These are phyloP conservation scores for Acorus calamus DNA, from an alignment of 106 monocot species.

Conservation along the genomic window DNA sequence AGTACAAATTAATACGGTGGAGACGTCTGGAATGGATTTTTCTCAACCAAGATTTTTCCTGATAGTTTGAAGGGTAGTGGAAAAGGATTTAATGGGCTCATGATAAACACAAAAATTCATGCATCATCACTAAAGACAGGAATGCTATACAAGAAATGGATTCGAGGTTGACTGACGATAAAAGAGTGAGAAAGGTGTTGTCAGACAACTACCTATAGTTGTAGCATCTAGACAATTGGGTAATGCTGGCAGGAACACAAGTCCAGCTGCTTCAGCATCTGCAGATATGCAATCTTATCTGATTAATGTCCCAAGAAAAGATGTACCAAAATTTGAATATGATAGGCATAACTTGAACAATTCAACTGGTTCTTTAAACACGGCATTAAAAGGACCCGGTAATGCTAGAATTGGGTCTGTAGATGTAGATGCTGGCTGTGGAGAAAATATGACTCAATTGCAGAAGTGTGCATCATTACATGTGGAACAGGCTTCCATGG, in stretches of 20 bases:
- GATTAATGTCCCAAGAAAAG: not conserved
- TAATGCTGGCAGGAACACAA: constrained; percentile 13
- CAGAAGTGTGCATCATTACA: constrained; percentile 9
- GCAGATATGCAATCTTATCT: constrained; percentile 8
- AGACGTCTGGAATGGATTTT: not conserved
- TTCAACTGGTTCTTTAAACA: constrained; percentile 12
- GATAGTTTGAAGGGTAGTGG: constrained; percentile 15
- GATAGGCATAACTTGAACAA: constrained; percentile 13
- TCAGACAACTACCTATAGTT: constrained; percentile 10
- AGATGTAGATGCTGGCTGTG: constrained; percentile 9
- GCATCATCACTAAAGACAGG: constrained; percentile 3
- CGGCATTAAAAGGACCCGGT: constrained; percentile 10
- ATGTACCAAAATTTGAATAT: too few species aligned
- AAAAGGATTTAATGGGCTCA: constrained; percentile 11
- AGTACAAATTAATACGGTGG: constrained; percentile 11
- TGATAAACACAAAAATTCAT: constrained; percentile 12
- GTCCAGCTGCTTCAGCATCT: constrained; percentile 10
- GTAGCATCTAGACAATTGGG: constrained; percentile 7
- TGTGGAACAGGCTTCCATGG: constrained; percentile 10
- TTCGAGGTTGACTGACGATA: constrained; percentile 11
- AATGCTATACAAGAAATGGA: constrained; percentile 13
- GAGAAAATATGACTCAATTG: constrained; percentile 9
- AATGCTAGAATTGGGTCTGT: constrained; percentile 7
- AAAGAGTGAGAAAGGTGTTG: constrained; percentile 12
- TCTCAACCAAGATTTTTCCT: constrained; percentile 11